Evolutionary conservation across 805 yeast species (phyloP).

Genomic region (Candida easanensis): DNA sequence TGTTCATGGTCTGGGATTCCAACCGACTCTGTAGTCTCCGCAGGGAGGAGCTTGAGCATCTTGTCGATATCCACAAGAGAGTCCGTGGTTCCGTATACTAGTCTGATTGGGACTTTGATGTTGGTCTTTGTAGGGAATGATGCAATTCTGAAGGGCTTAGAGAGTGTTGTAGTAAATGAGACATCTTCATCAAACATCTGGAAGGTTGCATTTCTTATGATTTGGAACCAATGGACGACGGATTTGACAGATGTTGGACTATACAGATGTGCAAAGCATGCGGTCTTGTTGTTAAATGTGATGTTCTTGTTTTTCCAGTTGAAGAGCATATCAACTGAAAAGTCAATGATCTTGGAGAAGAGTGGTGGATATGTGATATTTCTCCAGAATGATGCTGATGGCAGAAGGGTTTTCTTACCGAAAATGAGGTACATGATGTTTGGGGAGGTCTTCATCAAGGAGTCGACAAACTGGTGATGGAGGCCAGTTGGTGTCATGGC

Average conservation of each 20-base stretch:
- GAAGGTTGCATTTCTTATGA: slow-evolving; percentile 69
- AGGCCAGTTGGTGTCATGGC: slow-evolving; percentile 91
- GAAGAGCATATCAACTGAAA: slow-evolving; percentile 63
- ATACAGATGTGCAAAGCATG: slow-evolving; percentile 84
- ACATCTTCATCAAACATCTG: slow-evolving; percentile 82
- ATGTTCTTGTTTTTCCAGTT: slow-evolving; percentile 81
- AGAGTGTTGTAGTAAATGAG: slow-evolving; percentile 34
- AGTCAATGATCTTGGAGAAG: slow-evolving; percentile 69
- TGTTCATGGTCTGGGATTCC: slow-evolving; percentile 80
- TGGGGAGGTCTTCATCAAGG: slow-evolving; percentile 76
- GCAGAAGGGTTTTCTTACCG: slow-evolving; percentile 71
- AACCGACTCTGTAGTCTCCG: slow-evolving; percentile 42
- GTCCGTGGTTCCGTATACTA: slow-evolving; percentile 79
- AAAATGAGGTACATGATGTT: slow-evolving; percentile 67
- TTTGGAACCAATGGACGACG: slow-evolving; percentile 96
- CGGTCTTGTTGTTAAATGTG: slow-evolving; percentile 63
- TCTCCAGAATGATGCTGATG: slow-evolving; percentile 77
- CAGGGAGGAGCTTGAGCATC: slow-evolving; percentile 68
- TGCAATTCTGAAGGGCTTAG: slow-evolving; percentile 34
- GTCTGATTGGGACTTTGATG: slow-evolving; percentile 66
- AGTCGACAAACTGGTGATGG: slow-evolving; percentile 70
- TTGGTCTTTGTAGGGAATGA: slow-evolving; percentile 59
- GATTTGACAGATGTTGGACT: slow-evolving; percentile 89
- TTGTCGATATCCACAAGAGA: slow-evolving; percentile 83
- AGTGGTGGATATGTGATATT: slow-evolving; percentile 73